Percentiles rank a stretch among this genome's conserved stretches.
Conservation (phyloP, 768 basidiomycete genomes). For the Daedaleopsis nitida region DNA sequence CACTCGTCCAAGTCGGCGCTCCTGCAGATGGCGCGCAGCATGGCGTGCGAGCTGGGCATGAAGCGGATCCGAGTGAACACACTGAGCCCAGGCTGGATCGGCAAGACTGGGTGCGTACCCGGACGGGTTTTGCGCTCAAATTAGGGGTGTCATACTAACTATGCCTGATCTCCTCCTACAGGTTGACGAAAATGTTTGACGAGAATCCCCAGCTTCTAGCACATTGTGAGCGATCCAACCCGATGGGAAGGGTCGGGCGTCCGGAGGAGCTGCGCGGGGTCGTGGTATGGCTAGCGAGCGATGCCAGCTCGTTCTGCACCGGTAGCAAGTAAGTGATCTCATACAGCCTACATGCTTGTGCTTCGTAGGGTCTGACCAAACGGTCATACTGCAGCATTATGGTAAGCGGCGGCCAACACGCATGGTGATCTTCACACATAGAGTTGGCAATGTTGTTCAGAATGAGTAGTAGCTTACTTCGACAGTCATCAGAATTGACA, state of each 20-base stretch:
- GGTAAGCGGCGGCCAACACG: conserved; percentile 61
- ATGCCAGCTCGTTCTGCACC: conserved; percentile 63
- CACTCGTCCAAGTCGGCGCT: conserved; percentile 74
- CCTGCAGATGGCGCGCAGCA: conserved; percentile 72
- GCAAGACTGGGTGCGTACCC: conserved; percentile 55
- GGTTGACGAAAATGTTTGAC: conserved; percentile 57
- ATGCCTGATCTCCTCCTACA: neutral
- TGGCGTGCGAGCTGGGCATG: conserved; percentile 74
- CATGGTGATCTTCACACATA: conserved; percentile 43
- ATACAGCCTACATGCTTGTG: neutral
- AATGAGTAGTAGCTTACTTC: too few species aligned
- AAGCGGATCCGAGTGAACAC: conserved; percentile 70
- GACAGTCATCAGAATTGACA: too few species aligned
- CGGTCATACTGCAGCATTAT: conserved; percentile 42
- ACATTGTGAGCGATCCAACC: conserved; percentile 65
- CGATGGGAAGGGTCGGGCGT: conserved; percentile 57
- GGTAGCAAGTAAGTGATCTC: conserved; percentile 66
- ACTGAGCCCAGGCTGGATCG: conserved; percentile 66
- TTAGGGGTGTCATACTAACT: neutral
- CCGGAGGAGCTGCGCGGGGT: conserved; percentile 72
- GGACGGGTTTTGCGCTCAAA: neutral
- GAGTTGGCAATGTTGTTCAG: too few species aligned
- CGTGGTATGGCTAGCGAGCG: conserved; percentile 47
- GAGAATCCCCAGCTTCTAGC: conserved; percentile 56
- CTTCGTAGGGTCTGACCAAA: neutral